A percentile compares a stretch with the other conserved stretches of the same genome.
phyloP scores from a whole-genome alignment of 768 basidiomycete species.

The Leccinum incarnatum region DNA sequence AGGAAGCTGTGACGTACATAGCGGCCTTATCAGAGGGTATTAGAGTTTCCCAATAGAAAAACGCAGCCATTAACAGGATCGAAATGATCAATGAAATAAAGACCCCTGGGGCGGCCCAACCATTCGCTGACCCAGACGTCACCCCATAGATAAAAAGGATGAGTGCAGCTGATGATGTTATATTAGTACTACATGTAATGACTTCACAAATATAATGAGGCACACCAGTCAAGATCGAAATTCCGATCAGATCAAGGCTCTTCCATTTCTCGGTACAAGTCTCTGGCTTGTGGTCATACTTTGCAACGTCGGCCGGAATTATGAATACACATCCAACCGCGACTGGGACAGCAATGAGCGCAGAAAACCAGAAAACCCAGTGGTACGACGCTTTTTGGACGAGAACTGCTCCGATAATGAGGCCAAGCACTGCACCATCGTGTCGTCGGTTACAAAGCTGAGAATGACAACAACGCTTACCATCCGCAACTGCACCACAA shows the following conservation, averaged over 20 bases:
- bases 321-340: slow-evolving; percentile 32
- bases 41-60: slow-evolving; percentile 51
- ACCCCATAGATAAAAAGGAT: slow-evolving; percentile 42
- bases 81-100: slow-evolving; percentile 47
- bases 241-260: slow-evolving; percentile 38
- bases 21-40: slow-evolving; percentile 42
- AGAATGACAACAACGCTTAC: slow-evolving; percentile 15
- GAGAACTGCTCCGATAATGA: slow-evolving; percentile 46
- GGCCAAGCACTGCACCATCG: slow-evolving; percentile 34
- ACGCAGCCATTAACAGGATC: slow-evolving; percentile 36
- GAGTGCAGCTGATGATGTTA: slow-evolving; percentile 28
- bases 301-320: slow-evolving; percentile 29
- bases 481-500: slow-evolving; percentile 45
- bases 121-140: slow-evolving; percentile 46
- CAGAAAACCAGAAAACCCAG: slow-evolving; percentile 52
- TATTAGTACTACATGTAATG: not conserved
- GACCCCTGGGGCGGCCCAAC: slow-evolving; percentile 48
- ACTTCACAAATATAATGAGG: not conserved
- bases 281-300: slow-evolving; percentile 2
- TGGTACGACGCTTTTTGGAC: slow-evolving; percentile 40
- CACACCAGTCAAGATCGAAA: slow-evolving; percentile 37
- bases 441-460: not conserved
- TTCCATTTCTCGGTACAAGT: slow-evolving; percentile 20
- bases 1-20: slow-evolving; percentile 31
- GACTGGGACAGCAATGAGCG: slow-evolving; percentile 37